A percentile compares a stretch with the other conserved stretches of the same genome.
Conservation (phyloP, 306 rosid species). For the Trifolium dubium region DNA sequence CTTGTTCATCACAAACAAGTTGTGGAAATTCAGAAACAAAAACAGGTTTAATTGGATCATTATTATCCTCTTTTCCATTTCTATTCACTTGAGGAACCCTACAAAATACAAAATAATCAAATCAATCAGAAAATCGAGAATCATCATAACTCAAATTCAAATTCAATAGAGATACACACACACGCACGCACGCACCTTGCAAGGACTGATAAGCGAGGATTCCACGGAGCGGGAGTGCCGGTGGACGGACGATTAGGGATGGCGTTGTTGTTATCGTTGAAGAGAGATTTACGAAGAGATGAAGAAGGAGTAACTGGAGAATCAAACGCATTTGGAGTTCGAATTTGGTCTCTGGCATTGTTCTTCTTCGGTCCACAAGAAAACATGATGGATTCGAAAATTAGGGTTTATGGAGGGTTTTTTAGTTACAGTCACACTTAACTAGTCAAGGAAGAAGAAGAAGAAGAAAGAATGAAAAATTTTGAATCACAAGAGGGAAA, state of each 20-base stretch:
- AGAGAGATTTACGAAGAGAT: not conserved
- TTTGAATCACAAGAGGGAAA: not conserved
- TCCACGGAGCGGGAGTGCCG: constrained; percentile 99
- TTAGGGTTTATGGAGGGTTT: constrained; percentile 48
- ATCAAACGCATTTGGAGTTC: constrained; percentile 26
- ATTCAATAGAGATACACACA: not conserved
- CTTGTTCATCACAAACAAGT: constrained; percentile 73
- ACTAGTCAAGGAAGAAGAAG: not conserved
- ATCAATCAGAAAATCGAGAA: constrained; percentile 14
- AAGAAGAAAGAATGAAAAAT: not conserved
- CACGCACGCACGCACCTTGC: constrained; percentile 36
- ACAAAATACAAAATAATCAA: not conserved
- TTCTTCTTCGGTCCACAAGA: constrained; percentile 73
- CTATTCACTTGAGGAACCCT: constrained; percentile 69
- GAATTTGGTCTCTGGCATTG: constrained; percentile 48
- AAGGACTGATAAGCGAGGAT: constrained; percentile 87
- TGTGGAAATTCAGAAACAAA: constrained; percentile 89
- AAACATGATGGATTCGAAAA: constrained; percentile 55
- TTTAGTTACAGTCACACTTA: not conserved
- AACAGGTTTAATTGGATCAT: constrained; percentile 70
- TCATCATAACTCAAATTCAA: not conserved
- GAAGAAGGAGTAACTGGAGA: constrained; percentile 78
- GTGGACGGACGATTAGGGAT: constrained; percentile 79
- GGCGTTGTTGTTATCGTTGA: constrained; percentile 39
- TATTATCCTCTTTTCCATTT: constrained; percentile 60